These are phyloP conservation scores for Xylariaceae sp. DNA, from an alignment of 2,329 filamentous ascomycete genomes.

Conservation along the genomic window DNA sequence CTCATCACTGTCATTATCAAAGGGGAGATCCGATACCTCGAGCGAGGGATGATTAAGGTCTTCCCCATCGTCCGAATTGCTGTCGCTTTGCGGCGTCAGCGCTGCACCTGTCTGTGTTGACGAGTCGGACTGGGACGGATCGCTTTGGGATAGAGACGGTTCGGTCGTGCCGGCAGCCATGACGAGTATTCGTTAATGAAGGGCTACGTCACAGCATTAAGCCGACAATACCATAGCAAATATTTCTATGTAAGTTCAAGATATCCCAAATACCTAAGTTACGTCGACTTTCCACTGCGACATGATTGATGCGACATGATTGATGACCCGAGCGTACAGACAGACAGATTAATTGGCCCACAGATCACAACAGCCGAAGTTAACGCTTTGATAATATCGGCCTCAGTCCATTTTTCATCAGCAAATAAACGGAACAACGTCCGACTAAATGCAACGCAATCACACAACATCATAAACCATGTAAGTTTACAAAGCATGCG, in stretches of 20 bases:
- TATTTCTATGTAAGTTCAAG: not conserved
- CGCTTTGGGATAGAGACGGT: not conserved
- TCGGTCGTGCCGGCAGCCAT: not conserved
- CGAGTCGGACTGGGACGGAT: not conserved
- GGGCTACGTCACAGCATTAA: not conserved
- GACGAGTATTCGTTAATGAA: not conserved
- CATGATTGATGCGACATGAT: not conserved
- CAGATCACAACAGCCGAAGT: not conserved
- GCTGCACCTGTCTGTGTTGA: not conserved
- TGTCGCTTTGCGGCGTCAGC: not conserved
- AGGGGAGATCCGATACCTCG: not conserved
- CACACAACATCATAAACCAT: constrained; percentile 8
- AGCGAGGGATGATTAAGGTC: not conserved
- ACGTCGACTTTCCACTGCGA: not conserved
- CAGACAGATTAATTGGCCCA: not conserved
- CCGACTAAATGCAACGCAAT: not conserved
- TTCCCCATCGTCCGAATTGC: not conserved
- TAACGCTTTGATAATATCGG: not conserved
- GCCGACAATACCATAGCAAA: not conserved
- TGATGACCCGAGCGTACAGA: not conserved
- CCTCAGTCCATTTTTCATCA: not conserved
- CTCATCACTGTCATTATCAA: constrained; percentile 3
- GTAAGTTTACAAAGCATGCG: constrained; percentile 1
- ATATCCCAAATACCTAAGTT: not conserved
- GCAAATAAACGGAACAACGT: not conserved